Percentiles rank a stretch among this genome's conserved stretches.
These are phyloP conservation scores for Cryptosporidium meleagridis DNA, from an alignment of 169 alveolate species.

Conservation along the genomic window DNA sequence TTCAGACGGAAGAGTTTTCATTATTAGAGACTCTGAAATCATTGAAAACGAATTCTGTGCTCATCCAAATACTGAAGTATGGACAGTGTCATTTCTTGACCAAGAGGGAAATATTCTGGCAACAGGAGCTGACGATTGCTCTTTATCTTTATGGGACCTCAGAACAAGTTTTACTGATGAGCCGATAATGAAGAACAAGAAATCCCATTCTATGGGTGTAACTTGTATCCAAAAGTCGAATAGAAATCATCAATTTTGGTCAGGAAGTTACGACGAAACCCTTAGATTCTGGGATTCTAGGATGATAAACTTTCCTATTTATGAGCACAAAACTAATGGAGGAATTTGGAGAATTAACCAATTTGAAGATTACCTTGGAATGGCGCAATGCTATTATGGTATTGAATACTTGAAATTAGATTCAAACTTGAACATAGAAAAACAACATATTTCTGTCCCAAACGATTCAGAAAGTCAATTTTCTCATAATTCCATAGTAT, in stretches of 20 bases:
- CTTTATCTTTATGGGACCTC: conserved; percentile 44
- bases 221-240: conserved; percentile 32
- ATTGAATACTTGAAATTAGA: conserved; percentile 3
- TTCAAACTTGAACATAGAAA: not conserved
- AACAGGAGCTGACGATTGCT: conserved; percentile 71
- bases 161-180: conserved; percentile 1
- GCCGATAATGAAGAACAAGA: not conserved
- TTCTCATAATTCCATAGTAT: conserved; percentile 36
- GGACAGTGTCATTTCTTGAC: conserved; percentile 66
- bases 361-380: conserved; percentile 26
- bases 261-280: conserved; percentile 62
- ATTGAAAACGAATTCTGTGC: conserved; percentile 53
- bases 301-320: not conserved
- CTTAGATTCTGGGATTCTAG: conserved; percentile 56
- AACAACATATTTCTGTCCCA: not conserved
- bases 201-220: conserved; percentile 68
- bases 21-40: conserved; percentile 15
- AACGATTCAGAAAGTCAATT: not conserved
- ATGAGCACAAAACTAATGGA: conserved; percentile 20
- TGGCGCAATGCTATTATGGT: conserved; percentile 58
- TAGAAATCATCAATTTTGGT: conserved; percentile 29
- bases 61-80: conserved; percentile 57
- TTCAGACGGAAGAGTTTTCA: conserved; percentile 70
- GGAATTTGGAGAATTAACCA: conserved; percentile 67
- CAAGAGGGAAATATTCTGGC: conserved; percentile 27